Percentiles rank a stretch among this genome's conserved stretches.
Conservation (phyloP, 768 basidiomycete genomes). For the Albatrellus ellisii region DNA sequence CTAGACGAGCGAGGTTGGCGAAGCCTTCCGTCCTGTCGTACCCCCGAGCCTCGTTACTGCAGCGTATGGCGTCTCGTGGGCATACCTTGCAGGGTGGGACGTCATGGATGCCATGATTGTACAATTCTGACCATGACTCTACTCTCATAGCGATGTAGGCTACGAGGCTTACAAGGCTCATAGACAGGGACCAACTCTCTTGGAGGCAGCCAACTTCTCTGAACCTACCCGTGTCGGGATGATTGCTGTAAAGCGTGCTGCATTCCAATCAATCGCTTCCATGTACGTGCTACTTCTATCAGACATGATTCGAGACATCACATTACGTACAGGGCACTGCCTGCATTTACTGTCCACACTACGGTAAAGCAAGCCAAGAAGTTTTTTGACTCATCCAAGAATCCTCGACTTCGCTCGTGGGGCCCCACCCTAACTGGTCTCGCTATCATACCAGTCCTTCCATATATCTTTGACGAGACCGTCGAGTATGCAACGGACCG, state of each 20-base stretch:
- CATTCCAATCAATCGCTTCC: constrained; percentile 72
- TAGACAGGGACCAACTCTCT: constrained; percentile 46
- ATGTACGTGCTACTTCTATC: constrained; percentile 44
- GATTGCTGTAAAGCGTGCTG: constrained; percentile 61
- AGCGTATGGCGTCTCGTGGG: constrained; percentile 73
- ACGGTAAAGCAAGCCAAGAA: constrained; percentile 63
- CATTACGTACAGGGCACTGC: constrained; percentile 45
- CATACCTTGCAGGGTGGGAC: constrained; percentile 61
- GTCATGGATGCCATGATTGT: constrained; percentile 5
- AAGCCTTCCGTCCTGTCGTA: constrained; percentile 72
- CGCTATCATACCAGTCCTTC: constrained; percentile 59
- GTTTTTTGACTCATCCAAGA: constrained; percentile 45
- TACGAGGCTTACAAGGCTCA: constrained; percentile 77
- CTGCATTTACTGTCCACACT: constrained; percentile 78
- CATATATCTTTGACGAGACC: constrained; percentile 70
- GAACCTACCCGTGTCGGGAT: constrained; percentile 57
- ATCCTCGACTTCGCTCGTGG: constrained; percentile 50
- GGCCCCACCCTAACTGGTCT: constrained; percentile 67
- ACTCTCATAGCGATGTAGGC: constrained; percentile 40
- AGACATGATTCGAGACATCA: constrained; percentile 2
- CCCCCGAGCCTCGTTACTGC: constrained; percentile 58
- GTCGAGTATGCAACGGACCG: constrained; percentile 58
- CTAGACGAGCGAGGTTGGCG: constrained; percentile 73
- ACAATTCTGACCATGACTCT: background rate
- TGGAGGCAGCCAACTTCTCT: constrained; percentile 57